Evolutionary conservation across 2,329 filamentous ascomycete genomes (phyloP).

Genomic region (Volutella citrinella): DNA sequence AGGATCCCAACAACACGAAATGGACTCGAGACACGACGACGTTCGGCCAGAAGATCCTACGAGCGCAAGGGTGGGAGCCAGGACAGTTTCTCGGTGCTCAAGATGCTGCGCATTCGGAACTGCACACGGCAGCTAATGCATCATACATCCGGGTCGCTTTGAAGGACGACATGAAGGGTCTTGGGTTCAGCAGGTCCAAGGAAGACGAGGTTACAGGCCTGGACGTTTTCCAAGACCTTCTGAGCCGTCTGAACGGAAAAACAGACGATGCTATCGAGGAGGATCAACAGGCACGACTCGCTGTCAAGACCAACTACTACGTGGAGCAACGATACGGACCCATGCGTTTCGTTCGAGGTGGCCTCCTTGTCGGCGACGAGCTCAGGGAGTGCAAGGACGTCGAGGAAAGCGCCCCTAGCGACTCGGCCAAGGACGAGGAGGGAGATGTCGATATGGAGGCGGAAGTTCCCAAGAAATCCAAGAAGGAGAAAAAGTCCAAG

Average conservation of each 20-base stretch:
- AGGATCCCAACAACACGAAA: constrained; percentile 93
- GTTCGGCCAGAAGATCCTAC: constrained; percentile 88
- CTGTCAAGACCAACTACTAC: constrained; percentile 70
- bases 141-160: constrained; percentile 81
- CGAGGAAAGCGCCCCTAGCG: constrained; percentile 10
- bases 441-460: constrained; percentile 21
- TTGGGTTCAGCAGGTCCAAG: constrained; percentile 76
- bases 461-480: constrained; percentile 24
- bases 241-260: constrained; percentile 88
- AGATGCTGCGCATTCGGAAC: constrained; percentile 69
- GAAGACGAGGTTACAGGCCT: constrained; percentile 80
- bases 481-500: constrained; percentile 46
- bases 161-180: constrained; percentile 87
- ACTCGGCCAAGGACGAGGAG: constrained; percentile 12
- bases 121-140: constrained; percentile 76
- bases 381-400: constrained; percentile 39
- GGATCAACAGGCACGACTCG: constrained; percentile 65
- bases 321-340: constrained; percentile 72
- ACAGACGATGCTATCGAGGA: constrained; percentile 68
- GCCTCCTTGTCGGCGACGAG: constrained; percentile 61
- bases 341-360: constrained; percentile 86
- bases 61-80: constrained; percentile 85
- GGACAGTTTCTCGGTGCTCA: constrained; percentile 78
- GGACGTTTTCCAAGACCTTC: constrained; percentile 78
- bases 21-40: constrained; percentile 81